A percentile compares a stretch with the other conserved stretches of the same genome.
Conservation (phyloP, 495 filamentous ascomycete genomes). For the Penicillium crystallinum region DNA sequence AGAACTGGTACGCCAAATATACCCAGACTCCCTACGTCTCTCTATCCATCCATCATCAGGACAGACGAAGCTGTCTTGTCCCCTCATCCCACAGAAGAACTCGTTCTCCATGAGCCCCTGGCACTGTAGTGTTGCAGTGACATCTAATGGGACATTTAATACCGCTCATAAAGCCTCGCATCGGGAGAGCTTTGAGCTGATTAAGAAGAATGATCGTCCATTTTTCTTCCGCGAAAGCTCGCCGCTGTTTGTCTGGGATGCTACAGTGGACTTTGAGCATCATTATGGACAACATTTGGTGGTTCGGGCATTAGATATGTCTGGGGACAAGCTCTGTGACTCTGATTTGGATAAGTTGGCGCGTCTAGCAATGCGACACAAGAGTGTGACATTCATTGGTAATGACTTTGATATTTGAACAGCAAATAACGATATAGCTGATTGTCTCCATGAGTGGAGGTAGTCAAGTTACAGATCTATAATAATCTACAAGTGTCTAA, state of each 20-base stretch:
- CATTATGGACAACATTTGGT: background rate
- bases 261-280: slow-evolving; percentile 1
- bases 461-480: no score
- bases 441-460: no score
- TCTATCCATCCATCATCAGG: slow-evolving; percentile 6
- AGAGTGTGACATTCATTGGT: background rate
- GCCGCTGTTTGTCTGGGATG: background rate
- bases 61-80: slow-evolving; percentile 2
- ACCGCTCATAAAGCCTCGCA: slow-evolving; percentile 2
- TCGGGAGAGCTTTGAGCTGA: background rate
- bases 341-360: slow-evolving; percentile 8
- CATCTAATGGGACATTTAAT: background rate
- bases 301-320: background rate
- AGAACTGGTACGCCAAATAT: slow-evolving; percentile 2
- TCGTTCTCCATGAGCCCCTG: slow-evolving; percentile 6
- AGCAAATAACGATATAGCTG: no score
- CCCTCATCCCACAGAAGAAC: background rate
- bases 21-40: slow-evolving; percentile 4
- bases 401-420: background rate
- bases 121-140: slow-evolving; percentile 7
- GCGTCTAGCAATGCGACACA: background rate
- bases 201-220: background rate
- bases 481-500: no score
- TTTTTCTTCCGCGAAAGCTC: slow-evolving; percentile 6
- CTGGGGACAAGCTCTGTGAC: background rate